Percentiles rank a stretch among this genome's conserved stretches.
Evolutionary conservation across 768 basidiomycete genomes (phyloP).

Genomic region (Tylopilus cervinicoccineus): DNA sequence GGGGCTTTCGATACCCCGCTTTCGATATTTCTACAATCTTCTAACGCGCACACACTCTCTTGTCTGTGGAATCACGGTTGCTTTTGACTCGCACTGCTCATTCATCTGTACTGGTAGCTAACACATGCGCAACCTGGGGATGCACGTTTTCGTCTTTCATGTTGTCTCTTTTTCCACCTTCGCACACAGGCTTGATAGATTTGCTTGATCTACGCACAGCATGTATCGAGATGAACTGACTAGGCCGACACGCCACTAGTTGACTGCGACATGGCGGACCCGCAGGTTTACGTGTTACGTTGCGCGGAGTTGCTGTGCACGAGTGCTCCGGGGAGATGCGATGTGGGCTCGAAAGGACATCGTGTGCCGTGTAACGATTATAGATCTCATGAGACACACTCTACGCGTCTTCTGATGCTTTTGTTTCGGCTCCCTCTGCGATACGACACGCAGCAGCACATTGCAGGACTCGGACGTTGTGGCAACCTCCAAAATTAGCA

Average conservation of each 20-base stretch:
- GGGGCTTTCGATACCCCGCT: constrained; percentile 5
- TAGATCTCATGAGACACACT: neutral
- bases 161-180: neutral
- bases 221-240: constrained; percentile 12
- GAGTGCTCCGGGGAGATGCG: constrained; percentile 2
- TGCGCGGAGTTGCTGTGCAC: neutral
- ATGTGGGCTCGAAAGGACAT: neutral
- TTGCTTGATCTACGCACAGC: constrained; percentile 22
- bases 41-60: neutral
- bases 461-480: no score
- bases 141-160: constrained; percentile 2
- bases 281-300: neutral
- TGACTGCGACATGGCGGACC: constrained; percentile 1
- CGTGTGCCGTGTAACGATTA: neutral
- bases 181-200: neutral
- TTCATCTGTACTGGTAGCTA: constrained; percentile 23
- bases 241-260: neutral
- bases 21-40: constrained; percentile 8
- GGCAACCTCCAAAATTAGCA: no score
- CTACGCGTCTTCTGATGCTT: no score
- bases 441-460: no score
- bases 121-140: constrained; percentile 9
- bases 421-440: no score
- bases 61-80: constrained; percentile 3
- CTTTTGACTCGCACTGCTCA: constrained; percentile 10